Evolutionary conservation across 306 rosid genomes (phyloP).

Genomic region (Oxytropis ochrocephala): DNA sequence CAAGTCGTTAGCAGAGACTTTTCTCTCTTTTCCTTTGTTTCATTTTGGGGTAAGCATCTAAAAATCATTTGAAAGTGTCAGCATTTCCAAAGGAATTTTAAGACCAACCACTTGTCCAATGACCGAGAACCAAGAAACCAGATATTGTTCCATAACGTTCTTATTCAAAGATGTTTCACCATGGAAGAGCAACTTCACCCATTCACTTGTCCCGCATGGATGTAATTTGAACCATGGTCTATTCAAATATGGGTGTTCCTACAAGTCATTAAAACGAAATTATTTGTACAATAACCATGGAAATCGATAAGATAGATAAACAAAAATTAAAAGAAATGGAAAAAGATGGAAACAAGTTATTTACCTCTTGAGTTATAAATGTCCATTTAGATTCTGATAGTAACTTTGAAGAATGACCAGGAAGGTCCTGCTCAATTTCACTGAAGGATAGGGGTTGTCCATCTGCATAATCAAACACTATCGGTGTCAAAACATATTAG

Average conservation of each 20-base stretch:
- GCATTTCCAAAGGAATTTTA: constrained; percentile 48
- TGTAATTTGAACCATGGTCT: constrained; percentile 90
- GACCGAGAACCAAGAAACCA: constrained; percentile 78
- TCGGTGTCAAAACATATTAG: background rate
- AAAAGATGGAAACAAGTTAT: background rate
- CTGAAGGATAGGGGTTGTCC: constrained; percentile 51
- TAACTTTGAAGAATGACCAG: constrained; percentile 47
- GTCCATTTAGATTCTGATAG: constrained; percentile 78
- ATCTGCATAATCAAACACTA: constrained; percentile 37
- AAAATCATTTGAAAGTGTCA: constrained; percentile 18
- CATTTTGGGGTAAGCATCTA: constrained; percentile 8
- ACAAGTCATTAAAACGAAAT: constrained; percentile 9
- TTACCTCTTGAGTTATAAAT: constrained; percentile 76
- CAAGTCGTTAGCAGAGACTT: background rate
- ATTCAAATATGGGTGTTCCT: constrained; percentile 86
- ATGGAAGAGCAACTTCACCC: constrained; percentile 74
- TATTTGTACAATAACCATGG: background rate
- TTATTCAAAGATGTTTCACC: constrained; percentile 28
- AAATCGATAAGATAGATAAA: background rate
- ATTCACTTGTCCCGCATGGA: constrained; percentile 84
- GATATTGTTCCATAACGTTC: constrained; percentile 39
- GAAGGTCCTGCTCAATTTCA: constrained; percentile 61
- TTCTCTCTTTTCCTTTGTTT: background rate
- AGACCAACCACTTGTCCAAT: constrained; percentile 79
- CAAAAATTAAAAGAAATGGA: background rate